A percentile compares a stretch with the other conserved stretches of the same genome.
phyloP scores from a whole-genome alignment of 2,329 filamentous ascomycete species.

The Fusarium pilosicola region DNA sequence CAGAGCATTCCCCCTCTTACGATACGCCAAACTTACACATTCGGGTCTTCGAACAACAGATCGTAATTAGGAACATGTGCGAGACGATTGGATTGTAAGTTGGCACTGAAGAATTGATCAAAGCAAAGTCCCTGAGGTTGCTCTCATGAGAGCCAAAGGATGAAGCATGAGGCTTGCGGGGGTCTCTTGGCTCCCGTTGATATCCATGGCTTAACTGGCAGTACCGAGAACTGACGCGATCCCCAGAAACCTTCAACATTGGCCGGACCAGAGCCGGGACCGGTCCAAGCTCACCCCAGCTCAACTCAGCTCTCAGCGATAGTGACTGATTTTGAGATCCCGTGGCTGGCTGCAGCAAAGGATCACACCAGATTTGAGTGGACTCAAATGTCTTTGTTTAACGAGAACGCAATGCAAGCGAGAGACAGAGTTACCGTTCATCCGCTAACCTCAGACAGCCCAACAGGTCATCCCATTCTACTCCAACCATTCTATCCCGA shows the following conservation, averaged over 20 bases:
- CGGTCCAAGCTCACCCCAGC: slow-evolving; percentile 22
- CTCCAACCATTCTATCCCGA: slow-evolving; percentile 26
- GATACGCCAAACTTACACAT: slow-evolving; percentile 14
- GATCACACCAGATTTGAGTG: slow-evolving; percentile 28
- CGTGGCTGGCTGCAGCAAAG: slow-evolving; percentile 19
- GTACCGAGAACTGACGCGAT: slow-evolving; percentile 31
- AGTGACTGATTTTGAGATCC: slow-evolving; percentile 20
- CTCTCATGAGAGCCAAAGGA: slow-evolving; percentile 36
- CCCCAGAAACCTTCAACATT: slow-evolving; percentile 22
- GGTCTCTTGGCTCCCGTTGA: not conserved
- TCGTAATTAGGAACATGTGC: slow-evolving; percentile 21
- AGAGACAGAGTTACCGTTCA: slow-evolving; percentile 13
- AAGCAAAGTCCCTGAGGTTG: slow-evolving; percentile 3
- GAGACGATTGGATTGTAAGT: slow-evolving; percentile 32
- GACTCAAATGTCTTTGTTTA: slow-evolving; percentile 11
- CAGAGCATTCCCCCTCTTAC: slow-evolving; percentile 18
- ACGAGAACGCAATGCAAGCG: slow-evolving; percentile 15
- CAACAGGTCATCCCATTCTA: slow-evolving; percentile 10
- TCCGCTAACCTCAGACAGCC: slow-evolving; percentile 37
- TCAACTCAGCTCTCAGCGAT: slow-evolving; percentile 11
- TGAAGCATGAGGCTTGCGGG: slow-evolving; percentile 18
- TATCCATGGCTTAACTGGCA: slow-evolving; percentile 6
- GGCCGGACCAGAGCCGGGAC: slow-evolving; percentile 23
- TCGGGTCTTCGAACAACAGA: slow-evolving; percentile 15
- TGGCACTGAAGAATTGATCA: slow-evolving; percentile 8